Evolutionary conservation across 2,329 filamentous ascomycete genomes (phyloP), one percentile per base, ranked within the genome.

Genomic region (Pseudopithomyces maydicus): DNA sequence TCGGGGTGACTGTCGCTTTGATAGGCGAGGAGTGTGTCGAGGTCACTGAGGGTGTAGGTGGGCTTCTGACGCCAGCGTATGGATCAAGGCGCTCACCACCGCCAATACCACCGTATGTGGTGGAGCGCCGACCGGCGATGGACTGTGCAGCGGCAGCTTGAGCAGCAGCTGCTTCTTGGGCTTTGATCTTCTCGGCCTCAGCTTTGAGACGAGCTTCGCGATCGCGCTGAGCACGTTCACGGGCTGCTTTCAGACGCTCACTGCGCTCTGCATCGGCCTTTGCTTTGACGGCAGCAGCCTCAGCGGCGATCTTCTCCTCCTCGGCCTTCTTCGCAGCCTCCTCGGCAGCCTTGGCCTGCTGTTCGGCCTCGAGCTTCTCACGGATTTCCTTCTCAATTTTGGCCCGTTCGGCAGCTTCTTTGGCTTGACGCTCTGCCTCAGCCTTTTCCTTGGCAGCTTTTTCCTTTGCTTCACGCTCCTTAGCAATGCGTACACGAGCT

Each of bases 41-140:
- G 1, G 72, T 70, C 15, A 74, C 70, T 2, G 72, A 74, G 5
- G 73, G 66, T 42, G 71, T 56, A 78, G 80, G 54, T 81, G 86
- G 61, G 81, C 83, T 64, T 83, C 86, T 67, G 83, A 86, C 64
- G 33, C 72, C 72, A 6, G 88, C 88, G 84, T 89, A 91, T 64
- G 87, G 87, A 74, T 86, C 89, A 48, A 83, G 88, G 75, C 83
- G 87, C 74, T 91, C 88, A 49, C 88, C 88, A 20, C 88, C 84
- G 32, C 85, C 83, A 14, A 72, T 53, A 20, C 72, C 72, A 32
- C 72, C 53, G 84, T 75, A 76, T 8, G 74, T 70, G 12, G 71
- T 69, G 26, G 70, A 72, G 11, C 72, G 70, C 39, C 71, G 69
- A n/a, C 58, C 62, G 22, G 66, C 46, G 6, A 55, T 59, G 35